Base-by-base conservation (phyloP, 2,329 filamentous ascomycete genomes). In the Cyanodermella asteris region DNA sequence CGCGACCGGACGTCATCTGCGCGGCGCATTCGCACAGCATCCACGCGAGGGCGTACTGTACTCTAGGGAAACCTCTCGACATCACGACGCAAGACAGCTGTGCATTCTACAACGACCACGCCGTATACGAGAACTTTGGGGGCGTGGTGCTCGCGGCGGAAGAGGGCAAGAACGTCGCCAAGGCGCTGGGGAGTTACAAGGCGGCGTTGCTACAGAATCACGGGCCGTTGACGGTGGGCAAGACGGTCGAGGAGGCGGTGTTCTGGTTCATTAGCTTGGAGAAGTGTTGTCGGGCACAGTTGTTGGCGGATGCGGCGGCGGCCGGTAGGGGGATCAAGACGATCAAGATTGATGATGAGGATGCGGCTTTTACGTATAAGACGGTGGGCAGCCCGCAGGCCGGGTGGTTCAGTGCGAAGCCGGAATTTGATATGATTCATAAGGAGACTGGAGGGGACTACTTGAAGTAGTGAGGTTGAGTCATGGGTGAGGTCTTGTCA, bases 371-470 rank as follows among this genome's bases (percentile, higher is more conserved):
- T 38, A 80, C 74, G 0, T 68, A 64, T 37, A 64, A 71, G 45
- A 58, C 63, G 1, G 53, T 78, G 3, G 74, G 74, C 0, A 61
- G 53, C 0, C 54, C 61, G 10, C 39, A 43, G 17, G 68, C 64
- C 1, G 73, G 73, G 0, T 78, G 63, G 56, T 81, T 80, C 40
- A 67, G 59, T 36, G 73, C 68, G 5, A 70, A 69, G 49, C 72
- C 73, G 10, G 36, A 71, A 33, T 80, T 80, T 48, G 72, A 77
- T 49, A 47, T 76, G 20, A 62, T 73, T 32, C 60, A 70, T 37
- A 59, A 59, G 40, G 64, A 72, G 47, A 62, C 58, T 3, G 49
- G 50, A 13, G 61, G 60, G 2, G 59, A 60, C 7, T 67, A 68
- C 41, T 38, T 68, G 34, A 39, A 55, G 31, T 58, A 44, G 14